Conservation (phyloP, 306 rosid species). For the Cercis canadensis region DNA sequence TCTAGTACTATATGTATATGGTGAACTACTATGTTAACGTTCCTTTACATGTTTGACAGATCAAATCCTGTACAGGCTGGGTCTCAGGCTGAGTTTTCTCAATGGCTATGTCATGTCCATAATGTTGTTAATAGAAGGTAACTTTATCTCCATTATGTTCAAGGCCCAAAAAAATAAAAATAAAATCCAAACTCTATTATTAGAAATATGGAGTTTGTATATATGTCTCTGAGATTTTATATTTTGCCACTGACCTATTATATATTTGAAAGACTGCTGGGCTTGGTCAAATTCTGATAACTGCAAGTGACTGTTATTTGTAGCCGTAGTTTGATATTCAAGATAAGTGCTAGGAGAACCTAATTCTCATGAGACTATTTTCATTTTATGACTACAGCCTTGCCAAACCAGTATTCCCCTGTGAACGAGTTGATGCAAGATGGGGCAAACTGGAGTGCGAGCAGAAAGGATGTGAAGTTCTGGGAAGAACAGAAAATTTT, state of each 20-base stretch:
- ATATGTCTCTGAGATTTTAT: no score
- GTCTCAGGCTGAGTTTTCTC: slow-evolving; percentile 78
- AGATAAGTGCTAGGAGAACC: background rate
- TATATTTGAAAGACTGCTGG: background rate
- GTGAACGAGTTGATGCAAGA: slow-evolving; percentile 88
- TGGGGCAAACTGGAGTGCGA: slow-evolving; percentile 96
- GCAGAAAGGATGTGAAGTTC: slow-evolving; percentile 69
- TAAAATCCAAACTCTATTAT: no score
- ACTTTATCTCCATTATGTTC: slow-evolving; percentile 8
- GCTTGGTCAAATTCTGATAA: no score
- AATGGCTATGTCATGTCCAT: slow-evolving; percentile 85
- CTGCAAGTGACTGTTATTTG: no score
- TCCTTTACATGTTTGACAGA: slow-evolving; percentile 53
- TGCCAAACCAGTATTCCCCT: slow-evolving; percentile 71
- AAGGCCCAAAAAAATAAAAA: no score
- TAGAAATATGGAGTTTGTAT: slow-evolving; percentile 1
- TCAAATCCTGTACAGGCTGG: slow-evolving; percentile 84
- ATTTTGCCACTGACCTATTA: background rate
- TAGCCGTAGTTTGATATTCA: no score
- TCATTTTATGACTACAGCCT: slow-evolving; percentile 57
- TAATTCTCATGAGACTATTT: slow-evolving; percentile 24
- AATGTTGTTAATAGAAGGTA: slow-evolving; percentile 89
- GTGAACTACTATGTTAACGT: background rate
- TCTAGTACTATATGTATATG: no score
- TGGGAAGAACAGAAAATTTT: slow-evolving; percentile 56